phyloP scores from a whole-genome alignment of 768 basidiomycete species.

The Heimioporus sp. region DNA sequence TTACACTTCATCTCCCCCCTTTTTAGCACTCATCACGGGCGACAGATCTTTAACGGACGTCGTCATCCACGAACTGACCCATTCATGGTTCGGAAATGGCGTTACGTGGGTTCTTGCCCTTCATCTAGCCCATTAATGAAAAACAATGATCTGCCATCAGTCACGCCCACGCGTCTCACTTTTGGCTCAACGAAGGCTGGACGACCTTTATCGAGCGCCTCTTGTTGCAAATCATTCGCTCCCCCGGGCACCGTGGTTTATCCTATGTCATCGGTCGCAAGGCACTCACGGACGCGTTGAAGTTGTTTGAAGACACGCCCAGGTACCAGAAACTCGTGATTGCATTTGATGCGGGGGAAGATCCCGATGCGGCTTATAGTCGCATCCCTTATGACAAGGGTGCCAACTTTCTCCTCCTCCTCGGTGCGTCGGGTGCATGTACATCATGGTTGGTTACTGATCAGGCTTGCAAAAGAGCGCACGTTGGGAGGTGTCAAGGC shows the following conservation, averaged over 20 bases:
- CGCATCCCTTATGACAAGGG: conserved; percentile 89
- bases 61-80: conserved; percentile 81
- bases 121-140: neutral
- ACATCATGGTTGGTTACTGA: neutral
- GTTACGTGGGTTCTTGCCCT: conserved; percentile 54
- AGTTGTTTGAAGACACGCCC: conserved; percentile 54
- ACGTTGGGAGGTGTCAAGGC: conserved; percentile 55
- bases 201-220: conserved; percentile 92
- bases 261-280: conserved; percentile 76
- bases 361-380: conserved; percentile 75
- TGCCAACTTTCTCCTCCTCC: conserved; percentile 79
- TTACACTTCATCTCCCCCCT: neutral
- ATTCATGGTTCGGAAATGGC: conserved; percentile 94
- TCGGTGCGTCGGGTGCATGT: conserved; percentile 46
- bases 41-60: conserved; percentile 88
- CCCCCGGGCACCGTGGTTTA: conserved; percentile 76
- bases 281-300: conserved; percentile 67
- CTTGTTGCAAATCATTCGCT: conserved; percentile 64
- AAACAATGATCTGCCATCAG: conserved; percentile 27
- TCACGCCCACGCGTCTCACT: conserved; percentile 72
- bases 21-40: conserved; percentile 73
- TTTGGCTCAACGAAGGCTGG: conserved; percentile 94
- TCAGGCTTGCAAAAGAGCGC: conserved; percentile 37
- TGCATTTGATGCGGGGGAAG: conserved; percentile 64
- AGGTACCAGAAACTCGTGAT: conserved; percentile 79